Evolutionary conservation across 2,329 filamentous ascomycete genomes (phyloP), one percentile per base, ranked within the genome.

Genomic region (Clarireedia monteithiana): DNA sequence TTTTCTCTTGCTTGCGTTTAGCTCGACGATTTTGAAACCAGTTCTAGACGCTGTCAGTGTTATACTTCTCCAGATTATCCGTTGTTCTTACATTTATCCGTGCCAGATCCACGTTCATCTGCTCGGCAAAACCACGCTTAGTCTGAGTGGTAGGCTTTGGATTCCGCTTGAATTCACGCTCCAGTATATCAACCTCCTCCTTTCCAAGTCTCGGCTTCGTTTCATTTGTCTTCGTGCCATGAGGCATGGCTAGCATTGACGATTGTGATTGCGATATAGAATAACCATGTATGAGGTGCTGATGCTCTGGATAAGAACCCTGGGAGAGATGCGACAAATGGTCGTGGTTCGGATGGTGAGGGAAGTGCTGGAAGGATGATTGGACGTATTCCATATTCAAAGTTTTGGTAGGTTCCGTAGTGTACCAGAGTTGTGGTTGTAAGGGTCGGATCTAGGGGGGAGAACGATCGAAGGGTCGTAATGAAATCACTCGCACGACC

Each of bases 11-110:
- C 76, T 68, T 69, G 39, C 66, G 55, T 53, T 69, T 69, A 12
- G 83, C 82, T 51, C 83, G 76, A 58, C 83, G 74, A 66, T 86
- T 86, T 63, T 86, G 83, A 65, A 86, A 86, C 83, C 83, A 86
- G 66, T 86, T 86, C 82, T 85, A 53, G 26, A 36, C 42, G 6
- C 23, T 36, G 34, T 59, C 44, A 58, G 58, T 50, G n/a, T 3
- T 15, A 15, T 27, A 23, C 9, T 0, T 17, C 2, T 10, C 46
- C 30, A 6, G n/a, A 26, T 5, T 27, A 20, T 34, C 15, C 5
- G 23, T 5, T 14, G 10, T 47, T 71, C 72, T 62, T 70, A 85
- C 82, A 64, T 85, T 85, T 61, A 85, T 84, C 60, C 82, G 75
- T 17, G 82, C 77, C 61, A 82, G 75, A 60, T 85, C 82, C n/a